Conservation (phyloP, 2,329 filamentous ascomycete genomes). For the Fragosphaeria purpurea region DNA sequence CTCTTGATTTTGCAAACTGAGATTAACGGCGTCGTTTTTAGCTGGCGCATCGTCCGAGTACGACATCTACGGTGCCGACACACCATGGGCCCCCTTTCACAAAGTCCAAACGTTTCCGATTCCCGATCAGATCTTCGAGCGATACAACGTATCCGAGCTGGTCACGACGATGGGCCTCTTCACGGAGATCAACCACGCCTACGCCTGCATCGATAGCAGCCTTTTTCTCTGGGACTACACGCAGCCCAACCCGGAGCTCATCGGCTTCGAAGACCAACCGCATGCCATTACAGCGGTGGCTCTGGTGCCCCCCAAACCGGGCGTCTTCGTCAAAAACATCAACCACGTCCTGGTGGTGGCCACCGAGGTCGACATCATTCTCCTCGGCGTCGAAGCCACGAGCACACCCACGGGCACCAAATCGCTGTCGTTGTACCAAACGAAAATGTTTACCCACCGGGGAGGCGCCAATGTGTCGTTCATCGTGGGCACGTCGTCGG, state of each 20-base stretch:
- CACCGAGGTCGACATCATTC: conserved; percentile 71
- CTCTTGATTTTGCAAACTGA: neutral
- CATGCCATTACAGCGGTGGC: conserved; percentile 87
- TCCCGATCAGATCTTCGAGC: conserved; percentile 83
- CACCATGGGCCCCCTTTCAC: conserved; percentile 81
- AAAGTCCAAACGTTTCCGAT: conserved; percentile 80
- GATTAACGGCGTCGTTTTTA: conserved; percentile 23
- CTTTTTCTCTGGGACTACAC: conserved; percentile 98
- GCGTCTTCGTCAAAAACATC: conserved; percentile 80
- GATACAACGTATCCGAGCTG: conserved; percentile 79
- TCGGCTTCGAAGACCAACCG: conserved; percentile 82
- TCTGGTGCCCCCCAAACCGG: conserved; percentile 70
- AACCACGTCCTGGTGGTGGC: conserved; percentile 84
- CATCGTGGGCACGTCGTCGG: conserved; percentile 72
- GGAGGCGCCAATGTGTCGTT: conserved; percentile 67
- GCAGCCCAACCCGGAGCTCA: conserved; percentile 77
- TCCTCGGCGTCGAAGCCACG: conserved; percentile 72
- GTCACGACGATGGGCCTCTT: conserved; percentile 93
- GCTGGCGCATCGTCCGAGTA: conserved; percentile 90
- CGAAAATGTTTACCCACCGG: conserved; percentile 70
- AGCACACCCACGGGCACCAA: conserved; percentile 59
- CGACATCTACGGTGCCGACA: conserved; percentile 58
- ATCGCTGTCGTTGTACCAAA: conserved; percentile 73
- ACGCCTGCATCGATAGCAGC: conserved; percentile 91
- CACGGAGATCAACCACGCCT: conserved; percentile 87